These are phyloP conservation scores for Cladosporium sphaerospermum DNA, from an alignment of 2,329 filamentous ascomycete species.

Conservation along the genomic window DNA sequence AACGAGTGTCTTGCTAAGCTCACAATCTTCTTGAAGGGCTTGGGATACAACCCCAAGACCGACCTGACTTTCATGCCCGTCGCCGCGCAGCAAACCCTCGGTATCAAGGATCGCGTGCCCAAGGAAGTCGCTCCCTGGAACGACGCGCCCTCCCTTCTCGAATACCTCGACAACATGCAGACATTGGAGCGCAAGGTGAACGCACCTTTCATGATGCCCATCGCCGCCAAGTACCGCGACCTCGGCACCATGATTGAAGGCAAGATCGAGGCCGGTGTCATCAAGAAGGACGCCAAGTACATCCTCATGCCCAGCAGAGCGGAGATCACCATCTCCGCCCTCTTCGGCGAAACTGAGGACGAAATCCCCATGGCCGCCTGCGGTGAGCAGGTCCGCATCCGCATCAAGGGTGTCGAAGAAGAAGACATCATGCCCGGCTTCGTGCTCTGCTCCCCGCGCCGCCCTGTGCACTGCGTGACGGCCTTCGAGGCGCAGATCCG, in stretches of 20 bases:
- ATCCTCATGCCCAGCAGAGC: slow-evolving; percentile 96
- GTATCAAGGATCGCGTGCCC: slow-evolving; percentile 83
- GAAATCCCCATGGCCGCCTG: slow-evolving; percentile 76
- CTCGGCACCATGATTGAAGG: slow-evolving; percentile 97
- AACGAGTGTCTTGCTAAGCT: slow-evolving; percentile 91
- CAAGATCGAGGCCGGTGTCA: slow-evolving; percentile 89
- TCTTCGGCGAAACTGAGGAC: slow-evolving; percentile 95
- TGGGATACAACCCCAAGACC: slow-evolving; percentile 89
- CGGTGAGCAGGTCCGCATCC: slow-evolving; percentile 89
- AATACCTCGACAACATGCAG: slow-evolving; percentile 92
- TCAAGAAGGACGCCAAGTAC: slow-evolving; percentile 81
- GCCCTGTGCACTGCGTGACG: slow-evolving; percentile 82
- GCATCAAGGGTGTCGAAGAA: slow-evolving; percentile 91
- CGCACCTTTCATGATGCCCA: slow-evolving; percentile 98
- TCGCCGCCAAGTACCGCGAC: slow-evolving; percentile 93
- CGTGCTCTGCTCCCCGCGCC: slow-evolving; percentile 90
- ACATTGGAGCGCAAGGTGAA: slow-evolving; percentile 92
- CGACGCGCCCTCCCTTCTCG: slow-evolving; percentile 80
- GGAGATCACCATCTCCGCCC: slow-evolving; percentile 69
- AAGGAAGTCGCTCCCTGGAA: slow-evolving; percentile 76
- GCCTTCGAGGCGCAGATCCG: slow-evolving; percentile 95
- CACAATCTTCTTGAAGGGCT: slow-evolving; percentile 76
- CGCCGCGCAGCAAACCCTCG: slow-evolving; percentile 76
- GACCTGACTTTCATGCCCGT: slow-evolving; percentile 96
- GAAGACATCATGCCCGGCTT: slow-evolving; percentile 95